These are phyloP conservation scores for Nakaseomyces sp. DNA, from an alignment of 1,139 yeast genomes.

Conservation along the genomic window DNA sequence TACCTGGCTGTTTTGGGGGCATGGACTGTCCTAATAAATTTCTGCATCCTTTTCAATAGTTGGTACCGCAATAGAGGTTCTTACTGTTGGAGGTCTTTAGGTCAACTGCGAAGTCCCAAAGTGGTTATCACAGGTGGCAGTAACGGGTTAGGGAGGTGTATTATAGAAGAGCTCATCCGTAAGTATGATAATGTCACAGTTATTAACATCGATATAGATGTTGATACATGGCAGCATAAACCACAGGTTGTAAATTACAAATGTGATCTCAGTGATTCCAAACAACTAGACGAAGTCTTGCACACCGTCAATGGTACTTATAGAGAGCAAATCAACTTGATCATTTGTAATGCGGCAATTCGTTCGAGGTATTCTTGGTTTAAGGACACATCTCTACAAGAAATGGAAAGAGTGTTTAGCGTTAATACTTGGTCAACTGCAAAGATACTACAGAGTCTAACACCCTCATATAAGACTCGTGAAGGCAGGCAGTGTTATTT, in stretches of 20 bases:
- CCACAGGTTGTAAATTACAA: conserved; percentile 30
- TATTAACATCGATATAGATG: conserved; percentile 43
- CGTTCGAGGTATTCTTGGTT: conserved; percentile 42
- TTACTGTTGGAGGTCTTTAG: conserved; percentile 7
- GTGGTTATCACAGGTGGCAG: conserved; percentile 51
- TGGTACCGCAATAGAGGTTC: conserved; percentile 11
- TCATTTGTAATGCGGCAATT: conserved; percentile 72
- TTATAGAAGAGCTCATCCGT: conserved; percentile 34
- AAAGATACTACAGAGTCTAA: conserved; percentile 39
- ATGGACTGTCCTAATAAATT: conserved; percentile 12
- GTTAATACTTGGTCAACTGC: conserved; percentile 54
- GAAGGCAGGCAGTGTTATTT: conserved; percentile 38
- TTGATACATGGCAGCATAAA: conserved; percentile 27
- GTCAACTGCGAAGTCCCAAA: conserved; percentile 11
- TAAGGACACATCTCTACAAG: conserved; percentile 31
- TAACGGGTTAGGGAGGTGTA: conserved; percentile 47
- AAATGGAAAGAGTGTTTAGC: conserved; percentile 37
- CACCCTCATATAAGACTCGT: conserved; percentile 20
- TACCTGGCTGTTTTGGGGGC: conserved; percentile 5
- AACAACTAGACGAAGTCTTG: conserved; percentile 31
- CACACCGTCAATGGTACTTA: conserved; percentile 29
- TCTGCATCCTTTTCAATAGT: conserved; percentile 8
- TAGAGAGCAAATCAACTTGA: conserved; percentile 37
- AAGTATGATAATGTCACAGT: conserved; percentile 31
- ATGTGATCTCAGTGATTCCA: conserved; percentile 46